Conservation (phyloP, 2,329 filamentous ascomycete species). For the Xenoacremonium recifei region DNA sequence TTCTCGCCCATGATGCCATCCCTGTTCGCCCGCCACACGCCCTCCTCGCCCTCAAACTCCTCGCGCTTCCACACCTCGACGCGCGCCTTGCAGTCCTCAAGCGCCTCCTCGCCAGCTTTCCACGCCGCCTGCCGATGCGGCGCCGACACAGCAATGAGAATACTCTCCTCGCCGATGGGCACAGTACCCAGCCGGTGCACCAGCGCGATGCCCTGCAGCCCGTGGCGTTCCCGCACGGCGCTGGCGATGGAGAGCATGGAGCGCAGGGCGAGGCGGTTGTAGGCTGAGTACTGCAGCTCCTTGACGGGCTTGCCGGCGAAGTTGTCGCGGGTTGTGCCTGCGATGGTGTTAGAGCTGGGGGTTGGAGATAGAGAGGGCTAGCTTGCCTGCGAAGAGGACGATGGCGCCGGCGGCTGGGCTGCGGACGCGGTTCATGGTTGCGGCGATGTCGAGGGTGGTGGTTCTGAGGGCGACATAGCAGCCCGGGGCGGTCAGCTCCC, state of each 20-base stretch:
- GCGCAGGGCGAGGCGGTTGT: constrained; percentile 66
- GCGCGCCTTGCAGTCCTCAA: constrained; percentile 80
- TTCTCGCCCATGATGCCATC: constrained; percentile 64
- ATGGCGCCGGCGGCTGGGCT: constrained; percentile 73
- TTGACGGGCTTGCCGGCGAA: constrained; percentile 71
- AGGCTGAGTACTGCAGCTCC: constrained; percentile 73
- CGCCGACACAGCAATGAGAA: constrained; percentile 82
- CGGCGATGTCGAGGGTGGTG: constrained; percentile 54
- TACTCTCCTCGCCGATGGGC: constrained; percentile 89
- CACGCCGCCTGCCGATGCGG: constrained; percentile 84
- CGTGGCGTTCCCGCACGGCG: constrained; percentile 57
- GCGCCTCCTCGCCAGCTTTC: constrained; percentile 82
- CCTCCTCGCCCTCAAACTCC: constrained; percentile 76
- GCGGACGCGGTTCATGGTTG: constrained; percentile 65
- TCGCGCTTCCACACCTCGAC: constrained; percentile 97
- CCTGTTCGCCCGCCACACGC: constrained; percentile 84
- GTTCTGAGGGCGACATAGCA: constrained; percentile 71
- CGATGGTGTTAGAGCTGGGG: not conserved
- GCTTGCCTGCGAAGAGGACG: constrained; percentile 70
- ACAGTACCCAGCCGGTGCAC: constrained; percentile 83
- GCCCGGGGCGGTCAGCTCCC: constrained; percentile 45
- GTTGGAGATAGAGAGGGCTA: not conserved
- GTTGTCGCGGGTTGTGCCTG: constrained; percentile 74
- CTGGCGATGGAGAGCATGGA: constrained; percentile 66
- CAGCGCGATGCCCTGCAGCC: constrained; percentile 72